Base-by-base conservation (phyloP, 1,139 yeast species). In the Groenewaldozyma auringiensis region DNA sequence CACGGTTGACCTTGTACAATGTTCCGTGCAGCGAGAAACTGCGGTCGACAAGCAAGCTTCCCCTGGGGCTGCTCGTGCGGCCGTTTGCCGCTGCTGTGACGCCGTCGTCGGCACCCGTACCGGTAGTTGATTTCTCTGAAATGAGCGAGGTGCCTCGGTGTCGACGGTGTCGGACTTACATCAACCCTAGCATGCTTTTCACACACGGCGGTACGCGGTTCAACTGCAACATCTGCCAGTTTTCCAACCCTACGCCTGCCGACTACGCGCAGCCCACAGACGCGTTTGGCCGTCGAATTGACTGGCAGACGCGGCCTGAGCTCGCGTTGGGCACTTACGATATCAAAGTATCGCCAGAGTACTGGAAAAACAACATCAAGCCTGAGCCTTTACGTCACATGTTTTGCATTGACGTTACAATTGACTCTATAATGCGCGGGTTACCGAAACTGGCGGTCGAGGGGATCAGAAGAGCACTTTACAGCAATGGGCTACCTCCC, bases 161-260 rank as follows among this genome's bases (percentile, higher is more conserved):
- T 66, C 76, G 79, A 53, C 80, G 98, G 49, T 92, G 99, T 66
- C 76, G 96, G 49, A 76, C 95, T 1, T 92, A 88, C 63, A 74
- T 88, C 54, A 92, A 92, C 61, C 95, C 97, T 2, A 77, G 81
- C 16, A 83, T 85, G 81, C 81, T 62, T 27, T 69, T 79, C 55
- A 81, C 83, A 54, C 73, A 79, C 8, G 75, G 74, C 43, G 81
- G 81, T 37, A 78, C 81, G 39, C 71, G 69, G 50, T 84, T 86
- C 64, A 72, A 78, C 21, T 92, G 99, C 69, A 92, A 92, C 64
- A 78, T 92, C 59, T 92, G 99, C 67, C 82, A 80, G 51, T 85
- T 84, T 56, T 76, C 87, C 47, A 84, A 83, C 58, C 69, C 71
- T 4, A 80, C 84, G 8, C 87, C 95, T 0, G 63, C 66, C 6